A percentile compares a stretch with the other conserved stretches of the same genome.
phyloP scores from a whole-genome alignment of 2,329 filamentous ascomycete genomes.

The Sporothrix pallida region DNA sequence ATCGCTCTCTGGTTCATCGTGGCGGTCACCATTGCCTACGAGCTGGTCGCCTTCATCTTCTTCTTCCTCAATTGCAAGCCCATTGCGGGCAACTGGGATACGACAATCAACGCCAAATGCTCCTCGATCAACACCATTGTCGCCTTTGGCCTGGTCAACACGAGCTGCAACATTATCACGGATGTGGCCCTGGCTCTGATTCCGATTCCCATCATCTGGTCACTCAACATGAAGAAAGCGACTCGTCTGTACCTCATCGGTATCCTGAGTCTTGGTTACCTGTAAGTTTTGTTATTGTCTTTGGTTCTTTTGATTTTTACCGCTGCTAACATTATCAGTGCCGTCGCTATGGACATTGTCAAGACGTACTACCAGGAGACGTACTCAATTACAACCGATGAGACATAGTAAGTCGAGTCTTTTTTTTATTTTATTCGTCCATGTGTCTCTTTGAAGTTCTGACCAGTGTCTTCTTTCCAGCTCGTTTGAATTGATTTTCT shows the following conservation, averaged over 20 bases:
- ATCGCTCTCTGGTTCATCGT: conserved; percentile 41
- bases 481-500: conserved; percentile 21
- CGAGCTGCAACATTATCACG: conserved; percentile 51
- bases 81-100: conserved; percentile 40
- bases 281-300: conserved; percentile 41
- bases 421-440: background rate
- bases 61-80: conserved; percentile 41
- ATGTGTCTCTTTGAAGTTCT: background rate
- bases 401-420: conserved; percentile 44
- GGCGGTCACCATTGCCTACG: conserved; percentile 36
- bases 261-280: conserved; percentile 52
- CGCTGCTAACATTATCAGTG: conserved; percentile 40
- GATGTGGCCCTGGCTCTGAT: conserved; percentile 52
- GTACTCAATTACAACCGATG: conserved; percentile 43
- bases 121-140: conserved; percentile 41
- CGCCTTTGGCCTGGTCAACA: conserved; percentile 50
- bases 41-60: conserved; percentile 38
- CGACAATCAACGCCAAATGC: conserved; percentile 35
- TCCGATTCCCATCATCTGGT: conserved; percentile 51
- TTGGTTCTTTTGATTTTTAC: background rate
- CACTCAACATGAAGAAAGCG: conserved; percentile 49
- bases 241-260: conserved; percentile 49
- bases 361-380: conserved; percentile 49
- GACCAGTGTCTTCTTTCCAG: conserved; percentile 21
- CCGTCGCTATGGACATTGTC: conserved; percentile 49